These are phyloP conservation scores for Alloascoidea africana DNA, from an alignment of 805 yeast species.

Conservation along the genomic window DNA sequence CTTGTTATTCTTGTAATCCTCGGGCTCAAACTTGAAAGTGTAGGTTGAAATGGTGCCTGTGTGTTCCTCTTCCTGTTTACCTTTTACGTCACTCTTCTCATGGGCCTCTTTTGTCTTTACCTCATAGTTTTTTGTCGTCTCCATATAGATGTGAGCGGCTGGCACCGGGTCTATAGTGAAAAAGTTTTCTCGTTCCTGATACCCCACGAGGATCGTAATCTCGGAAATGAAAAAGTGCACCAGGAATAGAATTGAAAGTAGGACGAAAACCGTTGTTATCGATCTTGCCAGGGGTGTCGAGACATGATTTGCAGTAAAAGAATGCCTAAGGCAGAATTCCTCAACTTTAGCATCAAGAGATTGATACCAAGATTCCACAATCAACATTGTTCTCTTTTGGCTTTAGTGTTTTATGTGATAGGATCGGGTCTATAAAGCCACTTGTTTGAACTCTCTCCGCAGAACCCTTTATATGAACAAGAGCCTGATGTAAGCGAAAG, in stretches of 20 bases:
- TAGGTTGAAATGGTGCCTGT: not conserved
- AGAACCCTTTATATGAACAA: too few species aligned
- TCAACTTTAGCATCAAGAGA: not conserved
- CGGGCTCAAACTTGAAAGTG: slow-evolving; percentile 45
- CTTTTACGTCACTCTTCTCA: too few species aligned
- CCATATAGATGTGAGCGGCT: slow-evolving; percentile 1
- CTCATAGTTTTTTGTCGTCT: not conserved
- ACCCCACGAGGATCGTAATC: not conserved
- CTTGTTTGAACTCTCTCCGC: too few species aligned
- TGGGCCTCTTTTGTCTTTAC: too few species aligned
- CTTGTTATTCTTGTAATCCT: slow-evolving; percentile 44
- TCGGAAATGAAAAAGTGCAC: not conserved
- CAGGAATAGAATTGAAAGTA: not conserved
- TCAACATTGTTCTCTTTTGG: too few species aligned
- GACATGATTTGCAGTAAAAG: not conserved
- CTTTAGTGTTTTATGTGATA: too few species aligned
- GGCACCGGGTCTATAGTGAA: not conserved
- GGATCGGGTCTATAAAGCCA: too few species aligned
- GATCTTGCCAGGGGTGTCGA: not conserved
- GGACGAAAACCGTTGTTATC: not conserved
- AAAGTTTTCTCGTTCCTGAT: not conserved
- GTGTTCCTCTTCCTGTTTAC: too few species aligned
- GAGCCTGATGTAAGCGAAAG: too few species aligned
- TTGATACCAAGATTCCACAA: not conserved
- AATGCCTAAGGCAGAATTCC: not conserved